These are phyloP conservation scores for Aspergillus sp. DNA, from an alignment of 2,329 filamentous ascomycete species.

Conservation along the genomic window DNA sequence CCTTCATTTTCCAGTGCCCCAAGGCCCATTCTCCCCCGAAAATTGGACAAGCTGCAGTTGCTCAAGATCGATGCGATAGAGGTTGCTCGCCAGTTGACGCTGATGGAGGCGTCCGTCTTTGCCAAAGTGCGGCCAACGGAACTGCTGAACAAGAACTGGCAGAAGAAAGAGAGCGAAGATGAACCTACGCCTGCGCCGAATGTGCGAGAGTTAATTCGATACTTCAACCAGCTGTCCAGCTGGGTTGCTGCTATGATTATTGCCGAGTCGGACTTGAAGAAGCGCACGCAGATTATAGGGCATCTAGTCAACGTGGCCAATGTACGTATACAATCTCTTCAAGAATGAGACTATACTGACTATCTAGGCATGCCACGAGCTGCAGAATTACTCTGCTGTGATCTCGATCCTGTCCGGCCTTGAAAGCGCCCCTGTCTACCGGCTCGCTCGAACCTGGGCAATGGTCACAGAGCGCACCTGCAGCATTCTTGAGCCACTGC, in stretches of 20 bases:
- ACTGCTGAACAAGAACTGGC: conserved; percentile 94
- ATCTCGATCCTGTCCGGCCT: conserved; percentile 94
- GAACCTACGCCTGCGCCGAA: conserved; percentile 77
- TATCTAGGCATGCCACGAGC: conserved; percentile 73
- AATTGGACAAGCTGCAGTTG: conserved; percentile 92
- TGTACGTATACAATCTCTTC: conserved; percentile 47
- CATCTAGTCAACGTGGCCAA: conserved; percentile 92
- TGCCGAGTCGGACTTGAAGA: conserved; percentile 85
- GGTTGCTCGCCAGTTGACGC: conserved; percentile 89
- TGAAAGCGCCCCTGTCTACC: conserved; percentile 85
- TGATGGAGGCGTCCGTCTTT: conserved; percentile 88
- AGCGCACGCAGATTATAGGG: conserved; percentile 89
- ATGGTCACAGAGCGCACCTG: conserved; percentile 81
- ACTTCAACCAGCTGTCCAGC: conserved; percentile 95
- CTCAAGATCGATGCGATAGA: conserved; percentile 89
- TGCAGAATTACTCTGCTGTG: conserved; percentile 94
- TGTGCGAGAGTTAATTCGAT: conserved; percentile 87
- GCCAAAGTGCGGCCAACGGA: conserved; percentile 89
- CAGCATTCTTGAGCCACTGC: conserved; percentile 76
- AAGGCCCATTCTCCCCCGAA: conserved; percentile 86
- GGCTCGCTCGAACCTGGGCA: conserved; percentile 86
- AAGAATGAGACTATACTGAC: neutral
- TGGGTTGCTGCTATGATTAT: conserved; percentile 98
- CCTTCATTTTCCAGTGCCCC: conserved; percentile 78
- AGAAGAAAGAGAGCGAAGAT: conserved; percentile 69